Evolutionary conservation across 2,329 filamentous ascomycete species (phyloP).

Genomic region (Clonostachys sp.): DNA sequence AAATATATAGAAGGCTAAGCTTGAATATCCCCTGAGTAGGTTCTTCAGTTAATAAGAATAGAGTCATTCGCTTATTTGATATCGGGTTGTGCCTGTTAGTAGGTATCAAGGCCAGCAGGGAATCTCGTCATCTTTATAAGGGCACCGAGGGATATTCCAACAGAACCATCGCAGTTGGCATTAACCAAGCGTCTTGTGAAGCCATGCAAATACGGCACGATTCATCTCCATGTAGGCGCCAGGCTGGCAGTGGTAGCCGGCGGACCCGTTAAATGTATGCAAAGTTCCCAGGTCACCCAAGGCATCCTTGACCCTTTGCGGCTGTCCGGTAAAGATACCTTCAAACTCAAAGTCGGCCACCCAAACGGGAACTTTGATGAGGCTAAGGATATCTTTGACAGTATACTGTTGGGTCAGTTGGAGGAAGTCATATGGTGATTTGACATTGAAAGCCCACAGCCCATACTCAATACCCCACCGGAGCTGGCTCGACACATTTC

Average conservation of each 20-base stretch:
- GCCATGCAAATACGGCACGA: slow-evolving; percentile 13
- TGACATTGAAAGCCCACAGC: slow-evolving; percentile 21
- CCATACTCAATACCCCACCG: slow-evolving; percentile 23
- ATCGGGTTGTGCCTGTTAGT: no score
- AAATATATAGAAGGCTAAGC: no score
- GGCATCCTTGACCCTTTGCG: slow-evolving; percentile 3
- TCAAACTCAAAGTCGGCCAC: slow-evolving; percentile 4
- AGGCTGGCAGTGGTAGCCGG: slow-evolving; percentile 9
- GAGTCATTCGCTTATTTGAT: no score
- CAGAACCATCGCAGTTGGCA: background rate
- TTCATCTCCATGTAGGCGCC: slow-evolving; percentile 8
- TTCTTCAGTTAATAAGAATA: no score
- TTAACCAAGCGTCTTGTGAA: slow-evolving; percentile 11
- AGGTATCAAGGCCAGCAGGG: no score
- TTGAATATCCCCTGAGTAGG: no score
- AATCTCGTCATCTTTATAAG: no score
- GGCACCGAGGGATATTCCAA: background rate
- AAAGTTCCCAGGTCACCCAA: slow-evolving; percentile 6
- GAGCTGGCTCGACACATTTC: slow-evolving; percentile 6
- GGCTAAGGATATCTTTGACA: slow-evolving; percentile 4
- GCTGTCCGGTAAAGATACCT: slow-evolving; percentile 2
- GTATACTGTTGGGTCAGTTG: slow-evolving; percentile 5
- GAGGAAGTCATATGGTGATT: slow-evolving; percentile 19
- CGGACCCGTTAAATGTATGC: slow-evolving; percentile 5
- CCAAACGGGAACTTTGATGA: slow-evolving; percentile 7